Evolutionary conservation across 2,329 filamentous ascomycete genomes (phyloP).

Genomic region (Xylaria digitata): DNA sequence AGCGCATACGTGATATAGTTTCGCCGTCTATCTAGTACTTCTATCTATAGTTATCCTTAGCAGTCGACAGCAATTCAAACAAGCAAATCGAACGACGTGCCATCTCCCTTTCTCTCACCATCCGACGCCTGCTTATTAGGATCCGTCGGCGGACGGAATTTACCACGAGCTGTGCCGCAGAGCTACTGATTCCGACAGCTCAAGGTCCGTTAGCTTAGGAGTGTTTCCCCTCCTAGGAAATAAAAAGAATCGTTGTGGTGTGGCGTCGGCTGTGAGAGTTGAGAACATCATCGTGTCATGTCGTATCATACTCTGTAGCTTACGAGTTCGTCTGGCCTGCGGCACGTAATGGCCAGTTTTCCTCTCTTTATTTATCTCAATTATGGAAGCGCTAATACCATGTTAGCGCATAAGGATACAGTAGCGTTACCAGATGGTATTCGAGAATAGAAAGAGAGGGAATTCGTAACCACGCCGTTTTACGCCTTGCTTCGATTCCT

Average conservation of each 20-base stretch:
- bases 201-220: no score
- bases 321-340: background rate
- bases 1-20: no score
- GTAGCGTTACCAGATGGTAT: background rate
- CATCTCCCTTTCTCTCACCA: no score
- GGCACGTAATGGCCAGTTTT: background rate
- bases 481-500: background rate
- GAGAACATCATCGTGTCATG: background rate
- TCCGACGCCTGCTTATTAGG: background rate
- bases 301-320: background rate
- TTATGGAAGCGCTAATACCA: background rate
- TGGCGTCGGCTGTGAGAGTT: background rate
- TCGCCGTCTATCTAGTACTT: no score
- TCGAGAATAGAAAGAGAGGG: background rate
- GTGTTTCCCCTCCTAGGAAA: no score
- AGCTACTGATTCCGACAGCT: background rate
- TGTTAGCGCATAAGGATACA: no score
- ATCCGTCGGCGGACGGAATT: no score
- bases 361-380: background rate
- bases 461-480: no score
- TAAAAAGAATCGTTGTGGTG: background rate
- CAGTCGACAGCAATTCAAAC: no score
- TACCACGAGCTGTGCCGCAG: constrained; percentile 5
- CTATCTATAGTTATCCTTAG: no score
- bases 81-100: background rate